Evolutionary conservation across 805 yeast genomes (phyloP).

Genomic region (Cyberlindnera amylophila): DNA sequence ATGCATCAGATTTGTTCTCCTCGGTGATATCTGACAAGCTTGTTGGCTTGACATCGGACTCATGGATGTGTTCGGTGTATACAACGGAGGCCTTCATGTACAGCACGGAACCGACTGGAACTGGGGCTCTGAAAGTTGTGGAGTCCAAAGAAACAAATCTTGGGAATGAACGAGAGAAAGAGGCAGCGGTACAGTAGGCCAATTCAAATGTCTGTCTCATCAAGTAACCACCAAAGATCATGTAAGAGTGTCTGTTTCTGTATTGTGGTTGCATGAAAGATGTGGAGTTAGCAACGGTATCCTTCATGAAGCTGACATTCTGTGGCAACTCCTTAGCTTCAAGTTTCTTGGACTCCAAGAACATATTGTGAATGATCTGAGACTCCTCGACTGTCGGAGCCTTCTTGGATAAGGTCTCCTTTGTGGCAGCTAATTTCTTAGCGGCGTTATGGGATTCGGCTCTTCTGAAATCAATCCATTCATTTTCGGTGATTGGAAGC

Average conservation of each 20-base stretch:
- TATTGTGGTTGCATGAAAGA: constrained; percentile 95
- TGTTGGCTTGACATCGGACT: constrained; percentile 20
- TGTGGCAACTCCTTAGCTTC: constrained; percentile 38
- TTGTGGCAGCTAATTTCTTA: constrained; percentile 73
- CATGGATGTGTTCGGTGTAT: constrained; percentile 77
- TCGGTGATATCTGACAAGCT: constrained; percentile 3
- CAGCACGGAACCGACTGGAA: constrained; percentile 90
- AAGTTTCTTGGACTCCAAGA: constrained; percentile 49
- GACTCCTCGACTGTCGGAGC: constrained; percentile 81
- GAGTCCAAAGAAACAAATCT: constrained; percentile 87
- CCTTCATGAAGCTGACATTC: constrained; percentile 61
- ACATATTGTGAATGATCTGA: constrained; percentile 69
- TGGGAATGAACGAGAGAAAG: constrained; percentile 81
- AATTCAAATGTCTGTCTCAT: constrained; percentile 90
- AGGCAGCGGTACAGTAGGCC: constrained; percentile 90
- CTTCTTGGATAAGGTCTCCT: constrained; percentile 52
- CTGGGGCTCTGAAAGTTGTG: constrained; percentile 90
- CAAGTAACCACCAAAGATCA: constrained; percentile 93
- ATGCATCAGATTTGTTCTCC: constrained; percentile 25
- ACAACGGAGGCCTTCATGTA: constrained; percentile 79
- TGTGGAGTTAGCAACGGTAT: constrained; percentile 69
- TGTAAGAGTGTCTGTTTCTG: constrained; percentile 88
- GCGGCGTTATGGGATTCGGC: constrained; percentile 89
- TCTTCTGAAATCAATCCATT: constrained; percentile 79
- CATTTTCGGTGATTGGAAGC: constrained; percentile 68